Evolutionary conservation across 2,329 filamentous ascomycete species (phyloP).

Genomic region (Fusarium lyarnte): DNA sequence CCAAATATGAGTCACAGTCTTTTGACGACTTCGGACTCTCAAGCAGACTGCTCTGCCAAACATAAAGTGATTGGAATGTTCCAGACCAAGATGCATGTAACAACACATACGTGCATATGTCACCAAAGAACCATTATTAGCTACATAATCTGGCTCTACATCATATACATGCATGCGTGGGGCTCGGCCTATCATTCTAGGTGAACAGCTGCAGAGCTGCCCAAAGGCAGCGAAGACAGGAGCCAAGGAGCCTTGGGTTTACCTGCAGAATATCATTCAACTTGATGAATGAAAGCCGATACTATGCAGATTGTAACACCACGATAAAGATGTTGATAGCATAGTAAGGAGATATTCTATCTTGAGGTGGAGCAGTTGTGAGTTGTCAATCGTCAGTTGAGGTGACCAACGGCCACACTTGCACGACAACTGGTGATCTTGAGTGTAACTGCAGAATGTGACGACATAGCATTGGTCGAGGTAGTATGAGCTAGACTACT

Average conservation of each 20-base stretch:
- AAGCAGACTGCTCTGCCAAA: not conserved
- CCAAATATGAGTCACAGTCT: slow-evolving; percentile 5
- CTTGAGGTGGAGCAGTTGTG: not conserved
- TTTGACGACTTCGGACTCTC: not conserved
- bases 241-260: slow-evolving; percentile 8
- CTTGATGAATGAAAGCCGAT: not conserved
- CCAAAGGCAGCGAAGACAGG: not conserved
- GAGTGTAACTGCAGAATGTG: not conserved
- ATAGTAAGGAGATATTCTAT: not conserved
- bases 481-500: not conserved
- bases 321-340: not conserved
- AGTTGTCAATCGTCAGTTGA: not conserved
- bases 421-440: not conserved
- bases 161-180: slow-evolving; percentile 16
- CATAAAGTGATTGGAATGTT: not conserved
- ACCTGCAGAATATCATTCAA: slow-evolving; percentile 2
- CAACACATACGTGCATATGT: slow-evolving; percentile 21
- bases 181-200: not conserved
- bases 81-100: not conserved
- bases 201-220: slow-evolving; percentile 23
- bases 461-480: not conserved
- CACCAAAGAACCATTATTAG: not conserved
- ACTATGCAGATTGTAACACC: not conserved
- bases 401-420: not conserved
- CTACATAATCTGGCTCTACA: not conserved